Evolutionary conservation across 768 basidiomycete species (phyloP), one percentile per base, ranked within the genome.

Genomic region (Pleurotus cornucopiae): DNA sequence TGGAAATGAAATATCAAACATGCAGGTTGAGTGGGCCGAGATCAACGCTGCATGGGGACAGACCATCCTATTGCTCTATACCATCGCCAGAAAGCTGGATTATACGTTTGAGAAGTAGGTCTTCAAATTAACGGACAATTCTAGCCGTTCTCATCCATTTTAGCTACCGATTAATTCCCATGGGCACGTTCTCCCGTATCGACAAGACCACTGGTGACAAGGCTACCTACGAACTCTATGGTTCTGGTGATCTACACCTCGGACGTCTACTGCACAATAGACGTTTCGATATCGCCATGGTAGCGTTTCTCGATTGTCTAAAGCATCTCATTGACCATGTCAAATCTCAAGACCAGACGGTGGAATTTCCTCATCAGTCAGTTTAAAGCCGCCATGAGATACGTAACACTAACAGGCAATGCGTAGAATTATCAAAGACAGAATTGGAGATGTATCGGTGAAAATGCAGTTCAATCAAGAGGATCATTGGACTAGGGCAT

Each of bases 41-140:
- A 94, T 98, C 68, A 98, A 98, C 66, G 97, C 97, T 9, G 97
- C 97, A 14, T 97, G 96, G 94, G 97, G 97, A 1, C 89, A 97
- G 66, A 92, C 95, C 0, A 76, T 96, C n/a, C 78, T 98, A 14
- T 77, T 98, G 55, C 73, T 98, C 37, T 91, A 96, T 65, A 93
- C 93, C 5, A 83, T 99, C 48, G 93, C 93, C 9, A 80, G 89
- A 55, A 99, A 98, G 71, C 82, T 97, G 12, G 94, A 93, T 59
- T 92, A 86, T 64, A 83, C 82, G 3, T 98, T 97, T 62, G 86
- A 89, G 64, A 84, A 84, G 94, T 94, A 70, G 61, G 84, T 63
- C 41, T 25, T 40, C 43, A 49, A 16, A 49, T 44, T 26, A 44
- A 54, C 44, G 16, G 43, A 30, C 20, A 39, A 34, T 40, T 48